These are phyloP conservation scores for Fraxinus nigra DNA, from an alignment of 305 asterid species.

Conservation along the genomic window DNA sequence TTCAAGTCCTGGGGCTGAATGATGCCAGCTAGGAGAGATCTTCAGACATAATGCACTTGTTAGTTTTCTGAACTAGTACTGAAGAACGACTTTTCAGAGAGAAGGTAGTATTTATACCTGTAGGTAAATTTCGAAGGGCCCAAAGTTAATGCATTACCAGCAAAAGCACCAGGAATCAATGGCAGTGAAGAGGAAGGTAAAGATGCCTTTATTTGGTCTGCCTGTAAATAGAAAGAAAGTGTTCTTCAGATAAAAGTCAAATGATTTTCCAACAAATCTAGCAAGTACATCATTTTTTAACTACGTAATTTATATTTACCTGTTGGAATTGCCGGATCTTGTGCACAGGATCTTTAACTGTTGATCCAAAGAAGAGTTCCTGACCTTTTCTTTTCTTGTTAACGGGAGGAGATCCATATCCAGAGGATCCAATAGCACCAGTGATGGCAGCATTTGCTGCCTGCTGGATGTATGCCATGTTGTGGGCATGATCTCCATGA, in stretches of 20 bases:
- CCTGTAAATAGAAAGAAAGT: conserved; percentile 40
- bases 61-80: conserved; percentile 38
- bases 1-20: conserved; percentile 89
- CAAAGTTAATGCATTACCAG: conserved; percentile 53
- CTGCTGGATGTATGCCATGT: conserved; percentile 28
- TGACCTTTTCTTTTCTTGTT: conserved; percentile 24
- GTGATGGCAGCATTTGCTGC: conserved; percentile 38
- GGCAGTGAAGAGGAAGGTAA: conserved; percentile 53
- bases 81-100: conserved; percentile 8
- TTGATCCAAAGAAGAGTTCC: conserved; percentile 23
- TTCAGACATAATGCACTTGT: conserved; percentile 36
- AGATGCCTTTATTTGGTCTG: conserved; percentile 56
- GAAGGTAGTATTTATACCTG: conserved; percentile 52
- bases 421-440: conserved; percentile 36
- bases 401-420: conserved; percentile 27
- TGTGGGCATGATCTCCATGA: conserved; percentile 27
- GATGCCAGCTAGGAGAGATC: conserved; percentile 95
- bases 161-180: conserved; percentile 53
- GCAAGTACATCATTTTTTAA: neutral
- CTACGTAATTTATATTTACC: neutral
- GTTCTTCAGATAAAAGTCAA: conserved; percentile 8
- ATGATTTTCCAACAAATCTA: neutral
- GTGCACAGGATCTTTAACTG: conserved; percentile 19
- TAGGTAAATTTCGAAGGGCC: conserved; percentile 87
- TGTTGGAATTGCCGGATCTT: conserved; percentile 10